Base-by-base conservation (phyloP, 441 rosid species). In the Viola pubescens region DNA sequence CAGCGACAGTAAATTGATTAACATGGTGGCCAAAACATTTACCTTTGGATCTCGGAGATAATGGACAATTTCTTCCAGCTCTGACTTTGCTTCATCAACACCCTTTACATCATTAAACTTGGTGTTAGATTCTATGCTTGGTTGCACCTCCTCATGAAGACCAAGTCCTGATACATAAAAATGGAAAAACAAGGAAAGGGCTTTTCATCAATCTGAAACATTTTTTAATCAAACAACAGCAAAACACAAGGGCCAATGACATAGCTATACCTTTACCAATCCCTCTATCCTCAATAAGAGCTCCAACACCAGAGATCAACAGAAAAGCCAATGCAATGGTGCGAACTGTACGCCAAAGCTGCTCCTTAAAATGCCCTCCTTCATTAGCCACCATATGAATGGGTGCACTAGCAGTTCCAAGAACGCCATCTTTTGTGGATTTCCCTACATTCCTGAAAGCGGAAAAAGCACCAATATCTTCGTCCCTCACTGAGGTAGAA, bases 1-100 rank as follows among this genome's bases (percentile, higher is more conserved):
- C 5, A 16, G 4, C 37, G 11, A 40, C 34, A 26, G 7, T 14
- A 4, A 4, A 58, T 56, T 56, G 37, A 19, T 38, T 54, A 52
- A 7, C 46, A 52, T 48, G 60, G 53, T 38, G 26, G 14, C 37
- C 38, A 9, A 41, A 38, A 52, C 60, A 58, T 52, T 58, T 62
- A 86, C 97, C 89, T 94, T 94, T n/a, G 98, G 97, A 80, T 94
- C 97, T 13, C 97, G 86, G 26, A 94, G 96, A 73, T 94, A 94
- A 72, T 88, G 97, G 54, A 94, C 96, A 72, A 94, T 94, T 75
- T 89, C 97, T 75, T 90, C 98, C 26, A 90, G 75, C 80, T 94
- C 97, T 19, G 91, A 76, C 70, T 90, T 89, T 56, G 98, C 98
- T 82, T 94, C 97, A 74, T 94, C 97, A 70, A 94, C 96, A 58